Evolutionary conservation across 441 rosid species (phyloP).

Genomic region (Sinapis alba): DNA sequence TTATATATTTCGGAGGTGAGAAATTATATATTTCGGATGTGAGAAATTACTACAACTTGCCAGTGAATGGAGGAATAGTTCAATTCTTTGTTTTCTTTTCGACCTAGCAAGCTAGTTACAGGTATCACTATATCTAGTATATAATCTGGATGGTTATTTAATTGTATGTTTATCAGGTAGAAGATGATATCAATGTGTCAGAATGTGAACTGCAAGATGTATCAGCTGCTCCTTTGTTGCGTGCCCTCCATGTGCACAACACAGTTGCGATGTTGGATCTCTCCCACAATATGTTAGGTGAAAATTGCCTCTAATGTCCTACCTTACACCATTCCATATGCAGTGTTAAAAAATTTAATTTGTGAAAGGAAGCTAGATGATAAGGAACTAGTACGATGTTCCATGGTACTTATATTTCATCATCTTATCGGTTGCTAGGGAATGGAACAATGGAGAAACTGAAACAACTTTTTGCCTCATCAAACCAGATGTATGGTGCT

Average conservation of each 20-base stretch:
- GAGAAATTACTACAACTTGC: slow-evolving; percentile 18
- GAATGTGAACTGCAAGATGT: slow-evolving; percentile 95
- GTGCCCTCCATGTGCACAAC: slow-evolving; percentile 70
- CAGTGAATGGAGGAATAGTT: slow-evolving; percentile 11
- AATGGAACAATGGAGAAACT: slow-evolving; percentile 97
- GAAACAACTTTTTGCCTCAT: slow-evolving; percentile 65
- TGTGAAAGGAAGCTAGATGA: slow-evolving; percentile 5
- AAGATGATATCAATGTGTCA: slow-evolving; percentile 83
- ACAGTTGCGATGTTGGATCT: slow-evolving; percentile 77
- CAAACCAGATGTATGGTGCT: slow-evolving; percentile 82
- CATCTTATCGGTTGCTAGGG: slow-evolving; percentile 58
- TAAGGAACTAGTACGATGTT: slow-evolving; percentile 10
- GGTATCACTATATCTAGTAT: slow-evolving; percentile 11
- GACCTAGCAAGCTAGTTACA: slow-evolving; percentile 15
- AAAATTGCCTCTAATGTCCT: slow-evolving; percentile 30
- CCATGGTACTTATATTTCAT: slow-evolving; percentile 25
- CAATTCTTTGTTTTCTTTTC: slow-evolving; percentile 12
- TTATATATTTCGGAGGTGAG: slow-evolving; percentile 88
- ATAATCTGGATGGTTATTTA: slow-evolving; percentile 8
- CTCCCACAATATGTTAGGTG: slow-evolving; percentile 96
- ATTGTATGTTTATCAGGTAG: slow-evolving; percentile 57
- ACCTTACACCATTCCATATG: background rate
- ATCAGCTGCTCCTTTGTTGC: slow-evolving; percentile 78
- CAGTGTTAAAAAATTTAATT: slow-evolving; percentile 5
- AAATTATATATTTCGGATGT: slow-evolving; percentile 77